A percentile compares a stretch with the other conserved stretches of the same genome.
phyloP scores from a whole-genome alignment of 345 rosid species.

The Populus davidiana region DNA sequence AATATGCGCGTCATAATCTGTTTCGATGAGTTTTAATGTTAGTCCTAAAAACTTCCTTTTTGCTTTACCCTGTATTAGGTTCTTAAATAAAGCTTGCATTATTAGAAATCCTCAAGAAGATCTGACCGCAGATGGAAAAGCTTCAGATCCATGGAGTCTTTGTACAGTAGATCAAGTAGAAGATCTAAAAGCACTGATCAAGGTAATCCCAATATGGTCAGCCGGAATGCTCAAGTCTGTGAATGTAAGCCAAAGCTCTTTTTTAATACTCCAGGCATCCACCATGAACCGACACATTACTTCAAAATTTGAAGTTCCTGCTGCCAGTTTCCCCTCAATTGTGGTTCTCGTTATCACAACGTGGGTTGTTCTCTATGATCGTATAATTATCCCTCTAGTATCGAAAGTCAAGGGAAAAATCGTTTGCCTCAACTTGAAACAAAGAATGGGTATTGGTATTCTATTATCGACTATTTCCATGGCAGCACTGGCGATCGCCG shows the following conservation, averaged over 20 bases:
- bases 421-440: no score
- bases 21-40: neutral
- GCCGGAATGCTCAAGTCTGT: slow-evolving; percentile 46
- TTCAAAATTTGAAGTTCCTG: slow-evolving; percentile 60
- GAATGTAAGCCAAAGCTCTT: slow-evolving; percentile 53
- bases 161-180: slow-evolving; percentile 58
- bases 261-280: slow-evolving; percentile 57
- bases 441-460: no score
- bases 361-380: slow-evolving; percentile 67
- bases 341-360: slow-evolving; percentile 39
- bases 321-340: slow-evolving; percentile 62
- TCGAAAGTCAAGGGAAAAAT: no score
- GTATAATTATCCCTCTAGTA: slow-evolving; percentile 30
- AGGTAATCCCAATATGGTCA: slow-evolving; percentile 42
- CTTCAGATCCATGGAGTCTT: slow-evolving; percentile 41
- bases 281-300: slow-evolving; percentile 60
- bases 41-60: neutral
- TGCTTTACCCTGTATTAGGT: slow-evolving; percentile 28
- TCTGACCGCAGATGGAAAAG: slow-evolving; percentile 18
- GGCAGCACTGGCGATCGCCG: no score
- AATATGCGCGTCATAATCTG: neutral
- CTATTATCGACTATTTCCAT: no score
- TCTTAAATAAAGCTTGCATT: slow-evolving; percentile 66
- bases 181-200: slow-evolving; percentile 44
- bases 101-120: slow-evolving; percentile 43